A percentile compares a stretch with the other conserved stretches of the same genome.
Evolutionary conservation across 1,284 basidiomycete species (phyloP).

Genomic region (Somion occarium): DNA sequence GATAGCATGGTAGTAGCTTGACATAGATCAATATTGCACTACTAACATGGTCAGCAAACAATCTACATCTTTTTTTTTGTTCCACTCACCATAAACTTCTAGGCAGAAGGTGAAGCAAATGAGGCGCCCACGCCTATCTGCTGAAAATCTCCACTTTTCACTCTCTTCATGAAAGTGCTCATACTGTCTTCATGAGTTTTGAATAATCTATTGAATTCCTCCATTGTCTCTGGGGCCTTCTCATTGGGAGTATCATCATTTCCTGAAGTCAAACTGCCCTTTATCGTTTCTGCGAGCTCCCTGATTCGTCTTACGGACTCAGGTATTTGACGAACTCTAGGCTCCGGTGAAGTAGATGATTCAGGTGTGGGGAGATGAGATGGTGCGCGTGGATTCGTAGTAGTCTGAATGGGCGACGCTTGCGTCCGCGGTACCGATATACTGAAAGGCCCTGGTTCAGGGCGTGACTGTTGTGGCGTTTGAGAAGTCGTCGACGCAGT

Average conservation of each 20-base stretch:
- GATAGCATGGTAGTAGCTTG: no score
- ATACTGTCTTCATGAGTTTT: neutral
- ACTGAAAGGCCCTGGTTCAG: neutral
- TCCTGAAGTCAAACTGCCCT: neutral
- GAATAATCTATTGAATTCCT: conserved; percentile 2
- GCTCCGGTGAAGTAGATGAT: conserved; percentile 14
- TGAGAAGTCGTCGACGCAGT: neutral
- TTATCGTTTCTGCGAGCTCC: neutral
- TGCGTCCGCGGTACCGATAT: neutral
- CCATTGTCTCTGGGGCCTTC: neutral
- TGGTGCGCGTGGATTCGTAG: neutral
- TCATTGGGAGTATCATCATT: neutral
- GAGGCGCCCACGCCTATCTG: conserved; percentile 4
- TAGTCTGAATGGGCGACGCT: neutral
- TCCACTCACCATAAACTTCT: neutral
- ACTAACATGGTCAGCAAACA: neutral
- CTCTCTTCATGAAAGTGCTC: conserved; percentile 4
- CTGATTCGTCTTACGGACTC: neutral
- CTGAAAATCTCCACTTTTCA: conserved; percentile 2
- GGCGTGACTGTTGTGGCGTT: neutral
- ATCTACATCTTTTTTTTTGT: neutral
- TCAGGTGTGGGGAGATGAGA: conserved; percentile 15
- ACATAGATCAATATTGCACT: no score
- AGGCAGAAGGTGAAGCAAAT: neutral
- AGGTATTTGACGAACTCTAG: neutral